These are phyloP conservation scores for Lentinula sp. DNA, from an alignment of 768 basidiomycete genomes.

Conservation along the genomic window DNA sequence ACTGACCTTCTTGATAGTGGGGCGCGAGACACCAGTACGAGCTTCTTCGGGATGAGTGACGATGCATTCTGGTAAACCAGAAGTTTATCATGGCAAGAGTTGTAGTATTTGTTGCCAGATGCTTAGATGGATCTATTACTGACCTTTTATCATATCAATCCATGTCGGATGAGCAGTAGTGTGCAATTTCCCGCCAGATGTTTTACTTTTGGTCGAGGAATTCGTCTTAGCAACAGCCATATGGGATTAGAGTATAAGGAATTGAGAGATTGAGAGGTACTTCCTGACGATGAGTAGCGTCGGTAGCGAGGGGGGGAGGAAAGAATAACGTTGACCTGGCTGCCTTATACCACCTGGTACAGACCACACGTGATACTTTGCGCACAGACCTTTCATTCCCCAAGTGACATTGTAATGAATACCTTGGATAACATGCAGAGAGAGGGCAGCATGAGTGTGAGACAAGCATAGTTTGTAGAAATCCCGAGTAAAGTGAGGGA, in stretches of 20 bases:
- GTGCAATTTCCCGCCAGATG: conserved; percentile 28
- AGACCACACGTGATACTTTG: conserved; percentile 2
- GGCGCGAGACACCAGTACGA: conserved; percentile 72
- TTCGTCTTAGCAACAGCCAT: conserved; percentile 19
- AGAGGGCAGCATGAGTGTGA: background rate
- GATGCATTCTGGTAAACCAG: conserved; percentile 53
- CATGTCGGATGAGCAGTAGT: conserved; percentile 54
- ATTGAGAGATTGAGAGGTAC: background rate
- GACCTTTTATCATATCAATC: conserved; percentile 79
- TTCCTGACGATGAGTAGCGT: background rate
- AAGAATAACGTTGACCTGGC: background rate
- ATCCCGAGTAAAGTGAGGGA: background rate
- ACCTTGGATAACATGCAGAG: background rate
- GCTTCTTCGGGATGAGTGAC: conserved; percentile 63
- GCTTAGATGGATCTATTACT: conserved; percentile 9
- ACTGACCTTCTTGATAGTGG: conserved; percentile 72
- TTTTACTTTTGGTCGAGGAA: conserved; percentile 21
- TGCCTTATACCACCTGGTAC: background rate
- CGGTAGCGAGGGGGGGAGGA: background rate
- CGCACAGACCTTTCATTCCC: conserved; percentile 1
- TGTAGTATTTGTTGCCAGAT: conserved; percentile 15
- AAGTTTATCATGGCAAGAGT: conserved; percentile 24
- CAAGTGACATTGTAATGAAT: background rate
- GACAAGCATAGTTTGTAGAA: background rate
- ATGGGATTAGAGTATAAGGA: background rate